These are phyloP conservation scores for Senecio squalidus DNA, from an alignment of 140 eudicot genomes.

Conservation along the genomic window DNA sequence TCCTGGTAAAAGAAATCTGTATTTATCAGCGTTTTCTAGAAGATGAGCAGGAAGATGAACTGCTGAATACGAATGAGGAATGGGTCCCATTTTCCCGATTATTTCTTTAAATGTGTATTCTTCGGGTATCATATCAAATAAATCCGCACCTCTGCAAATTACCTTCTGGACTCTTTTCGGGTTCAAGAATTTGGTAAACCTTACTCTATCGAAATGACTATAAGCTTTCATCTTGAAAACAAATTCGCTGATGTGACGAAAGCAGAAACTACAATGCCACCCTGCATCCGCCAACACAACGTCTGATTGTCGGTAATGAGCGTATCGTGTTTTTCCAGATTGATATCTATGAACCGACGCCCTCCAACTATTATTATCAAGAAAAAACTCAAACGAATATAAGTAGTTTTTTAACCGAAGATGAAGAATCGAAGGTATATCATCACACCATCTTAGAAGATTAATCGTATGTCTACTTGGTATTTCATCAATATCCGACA, in stretches of 20 bases:
- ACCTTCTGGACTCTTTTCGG: slow-evolving; percentile 76
- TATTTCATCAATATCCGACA: slow-evolving; percentile 97
- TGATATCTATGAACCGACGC: slow-evolving; percentile 84
- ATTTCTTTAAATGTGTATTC: slow-evolving; percentile 86
- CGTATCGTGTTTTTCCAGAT: slow-evolving; percentile 71
- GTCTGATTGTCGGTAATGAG: slow-evolving; percentile 89
- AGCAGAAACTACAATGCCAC: slow-evolving; percentile 99
- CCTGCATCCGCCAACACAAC: slow-evolving; percentile 91
- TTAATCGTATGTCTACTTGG: slow-evolving; percentile 90
- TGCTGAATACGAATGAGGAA: slow-evolving; percentile 96
- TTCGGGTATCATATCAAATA: slow-evolving; percentile 95
- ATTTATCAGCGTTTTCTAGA: slow-evolving; percentile 77
- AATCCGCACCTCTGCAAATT: slow-evolving; percentile 79
- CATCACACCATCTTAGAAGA: slow-evolving; percentile 96
- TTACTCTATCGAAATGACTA: slow-evolving; percentile 84
- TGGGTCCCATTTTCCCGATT: slow-evolving; percentile 97
- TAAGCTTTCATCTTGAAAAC: slow-evolving; percentile 97
- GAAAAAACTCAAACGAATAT: slow-evolving; percentile 84
- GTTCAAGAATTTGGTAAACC: slow-evolving; percentile 69
- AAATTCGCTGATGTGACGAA: slow-evolving; percentile 76
- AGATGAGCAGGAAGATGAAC: slow-evolving; percentile 94
- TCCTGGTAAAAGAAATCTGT: slow-evolving; percentile 80
- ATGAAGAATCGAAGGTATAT: slow-evolving; percentile 75
- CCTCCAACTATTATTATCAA: slow-evolving; percentile 90
- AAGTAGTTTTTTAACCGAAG: slow-evolving; percentile 76